A percentile compares a stretch with the other conserved stretches of the same genome.
Conservation (phyloP, 148 eudicot genomes). For the Silene uniflora region DNA sequence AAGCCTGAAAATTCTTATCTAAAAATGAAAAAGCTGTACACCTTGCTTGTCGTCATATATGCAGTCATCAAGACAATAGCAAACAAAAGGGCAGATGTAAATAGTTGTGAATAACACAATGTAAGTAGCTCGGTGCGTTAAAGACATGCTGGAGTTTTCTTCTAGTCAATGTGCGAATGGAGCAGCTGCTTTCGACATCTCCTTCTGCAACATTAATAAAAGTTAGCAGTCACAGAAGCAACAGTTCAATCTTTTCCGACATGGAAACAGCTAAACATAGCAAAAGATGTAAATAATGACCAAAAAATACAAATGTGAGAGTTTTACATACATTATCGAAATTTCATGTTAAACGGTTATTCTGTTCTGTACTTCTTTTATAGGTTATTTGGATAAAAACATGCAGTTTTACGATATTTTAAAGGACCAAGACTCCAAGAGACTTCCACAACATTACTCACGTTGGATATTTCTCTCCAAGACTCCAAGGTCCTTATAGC, state of each 20-base stretch:
- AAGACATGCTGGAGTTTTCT: not conserved
- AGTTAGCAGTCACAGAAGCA: not conserved
- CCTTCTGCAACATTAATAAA: conserved; percentile 16
- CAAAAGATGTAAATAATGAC: not conserved
- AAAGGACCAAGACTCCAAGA: not conserved
- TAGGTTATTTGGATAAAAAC: not conserved
- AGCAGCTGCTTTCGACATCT: conserved; percentile 14
- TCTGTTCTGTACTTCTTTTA: too few species aligned
- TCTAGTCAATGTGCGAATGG: conserved; percentile 6
- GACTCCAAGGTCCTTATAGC: conserved; percentile 70
- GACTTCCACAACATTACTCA: conserved; percentile 24
- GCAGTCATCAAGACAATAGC: not conserved
- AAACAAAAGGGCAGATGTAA: not conserved
- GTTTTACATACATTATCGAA: not conserved
- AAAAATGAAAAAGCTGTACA: not conserved
- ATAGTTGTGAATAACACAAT: not conserved
- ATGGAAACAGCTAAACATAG: not conserved
- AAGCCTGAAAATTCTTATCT: not conserved
- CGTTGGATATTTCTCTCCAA: conserved; percentile 66
- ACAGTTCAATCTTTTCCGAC: not conserved
- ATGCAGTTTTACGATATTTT: not conserved
- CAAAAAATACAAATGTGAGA: not conserved
- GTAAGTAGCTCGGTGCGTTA: too few species aligned
- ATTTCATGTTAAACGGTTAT: too few species aligned
- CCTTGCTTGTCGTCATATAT: not conserved